A percentile compares a stretch with the other conserved stretches of the same genome.
These are phyloP conservation scores for Termitomyces sp. DNA, from an alignment of 768 basidiomycete genomes.

Conservation along the genomic window DNA sequence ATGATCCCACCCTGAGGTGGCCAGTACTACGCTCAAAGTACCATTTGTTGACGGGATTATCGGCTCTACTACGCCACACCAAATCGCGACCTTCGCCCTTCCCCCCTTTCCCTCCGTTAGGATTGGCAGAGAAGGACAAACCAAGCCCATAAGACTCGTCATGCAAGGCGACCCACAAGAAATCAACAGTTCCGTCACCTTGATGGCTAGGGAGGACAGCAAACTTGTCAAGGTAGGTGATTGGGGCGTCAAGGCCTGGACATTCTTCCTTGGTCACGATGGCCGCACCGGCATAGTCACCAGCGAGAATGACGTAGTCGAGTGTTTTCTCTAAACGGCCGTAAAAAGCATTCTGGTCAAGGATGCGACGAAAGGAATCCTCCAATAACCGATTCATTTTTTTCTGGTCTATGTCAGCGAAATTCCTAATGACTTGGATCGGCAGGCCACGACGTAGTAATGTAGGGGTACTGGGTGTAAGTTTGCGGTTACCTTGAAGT, in stretches of 20 bases:
- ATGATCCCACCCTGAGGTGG: constrained; percentile 78
- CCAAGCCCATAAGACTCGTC: constrained; percentile 98
- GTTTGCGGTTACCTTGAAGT: constrained; percentile 78
- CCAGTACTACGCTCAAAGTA: constrained; percentile 96
- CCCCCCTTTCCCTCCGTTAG: constrained; percentile 90
- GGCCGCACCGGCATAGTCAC: constrained; percentile 94
- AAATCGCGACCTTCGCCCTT: constrained; percentile 89
- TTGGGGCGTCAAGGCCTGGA: constrained; percentile 38
- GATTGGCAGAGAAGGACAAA: constrained; percentile 89
- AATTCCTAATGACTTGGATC: constrained; percentile 73
- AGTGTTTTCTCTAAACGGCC: constrained; percentile 67
- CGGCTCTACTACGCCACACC: constrained; percentile 89
- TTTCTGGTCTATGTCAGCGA: constrained; percentile 63
- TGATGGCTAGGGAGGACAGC: constrained; percentile 93
- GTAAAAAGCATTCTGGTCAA: constrained; percentile 78
- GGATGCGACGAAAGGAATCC: constrained; percentile 72
- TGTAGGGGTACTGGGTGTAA: constrained; percentile 90
- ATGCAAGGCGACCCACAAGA: constrained; percentile 97
- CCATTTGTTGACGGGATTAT: constrained; percentile 99
- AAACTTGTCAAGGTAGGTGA: constrained; percentile 98
- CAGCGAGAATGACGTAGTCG: constrained; percentile 91
- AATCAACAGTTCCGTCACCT: constrained; percentile 98
- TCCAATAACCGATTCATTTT: constrained; percentile 85
- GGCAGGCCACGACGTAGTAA: constrained; percentile 86
- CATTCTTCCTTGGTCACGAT: constrained; percentile 73